Conservation (phyloP, 768 basidiomycete species). For the Sporobolomyces roseus region DNA sequence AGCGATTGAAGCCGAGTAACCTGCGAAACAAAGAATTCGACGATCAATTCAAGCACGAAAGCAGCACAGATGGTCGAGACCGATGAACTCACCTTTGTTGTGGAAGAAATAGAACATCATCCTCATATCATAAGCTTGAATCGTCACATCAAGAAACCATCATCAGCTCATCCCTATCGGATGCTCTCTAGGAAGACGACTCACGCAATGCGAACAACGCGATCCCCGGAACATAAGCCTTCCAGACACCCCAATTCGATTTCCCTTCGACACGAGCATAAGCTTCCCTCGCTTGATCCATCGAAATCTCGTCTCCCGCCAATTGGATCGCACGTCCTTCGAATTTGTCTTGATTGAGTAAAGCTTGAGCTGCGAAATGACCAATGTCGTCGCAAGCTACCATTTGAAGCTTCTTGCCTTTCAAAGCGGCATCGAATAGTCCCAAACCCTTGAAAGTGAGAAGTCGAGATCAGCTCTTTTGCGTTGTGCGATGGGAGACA, state of each 20-base stretch:
- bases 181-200: too few relatives aligned
- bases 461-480: too few relatives aligned
- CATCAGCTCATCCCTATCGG: too few relatives aligned
- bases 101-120: constrained; percentile 22
- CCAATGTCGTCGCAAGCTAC: constrained; percentile 37
- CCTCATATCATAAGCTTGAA: constrained; percentile 13
- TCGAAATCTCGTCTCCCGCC: constrained; percentile 33
- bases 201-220: neutral
- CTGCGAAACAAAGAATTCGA: constrained; percentile 1
- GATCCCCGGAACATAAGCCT: constrained; percentile 7
- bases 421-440: constrained; percentile 38
- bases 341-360: constrained; percentile 37
- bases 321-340: constrained; percentile 36
- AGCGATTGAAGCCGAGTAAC: constrained; percentile 34
- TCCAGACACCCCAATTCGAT: constrained; percentile 25
- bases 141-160: too few relatives aligned
- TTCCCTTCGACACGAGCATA: constrained; percentile 33
- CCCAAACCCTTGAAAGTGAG: too few relatives aligned
- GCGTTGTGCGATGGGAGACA: too few relatives aligned
- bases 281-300: constrained; percentile 24
- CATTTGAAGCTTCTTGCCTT: constrained; percentile 32
- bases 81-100: neutral
- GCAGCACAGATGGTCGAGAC: neutral
- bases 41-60: too few relatives aligned
- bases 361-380: constrained; percentile 42